Evolutionary conservation across 495 filamentous ascomycete genomes (phyloP), one percentile per base, ranked within the genome.

Genomic region (Aspergillus coremiiformis): DNA sequence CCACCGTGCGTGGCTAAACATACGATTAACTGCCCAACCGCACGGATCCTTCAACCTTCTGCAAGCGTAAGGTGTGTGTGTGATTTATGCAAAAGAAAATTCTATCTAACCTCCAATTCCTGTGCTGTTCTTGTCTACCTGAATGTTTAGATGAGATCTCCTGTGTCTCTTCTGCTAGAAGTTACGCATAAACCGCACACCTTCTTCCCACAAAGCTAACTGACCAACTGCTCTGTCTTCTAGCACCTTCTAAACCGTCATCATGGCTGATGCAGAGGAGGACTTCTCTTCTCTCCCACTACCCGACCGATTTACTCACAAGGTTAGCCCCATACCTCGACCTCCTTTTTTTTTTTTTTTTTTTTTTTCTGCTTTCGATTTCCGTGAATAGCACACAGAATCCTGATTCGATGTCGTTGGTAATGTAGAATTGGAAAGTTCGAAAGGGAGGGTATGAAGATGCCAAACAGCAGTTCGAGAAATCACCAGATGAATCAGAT

Each of bases 371-470:
- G n/a, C 10, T 4, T 15, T 35, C 12, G 32, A 35, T 10, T 35
- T 5, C 32, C 32, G 32, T 41, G 17, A 23, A 26, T 15, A 35
- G 8, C 17, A 5, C 10, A 32, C 33, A 44, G 43, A 48, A n/a
- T 57, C 35, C 66, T 71, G 55, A 75, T 39, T 2, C 11, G 3
- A 19, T 20, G 22, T 39, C 10, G 15, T 23, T 47, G n/a, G 15
- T 6, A 41, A 2, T 45, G 30, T 61, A 93, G 85, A 83, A 86
- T 63, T 99, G 93, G 93, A 99, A 99, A 78, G 93, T 93, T 37
- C 80, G 93, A 56, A 99, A 99, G 68, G 80, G 82, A 65, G 93
- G 86, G 44, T 99, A 97, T 68, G 93, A 97, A 73, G 89, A 92
- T 55, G 92, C 89, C 39, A 82, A 87, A 33, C 86, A 89, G 63